phyloP scores from a whole-genome alignment of 169 alveolate species.

The Eimeria sp. region DNA sequence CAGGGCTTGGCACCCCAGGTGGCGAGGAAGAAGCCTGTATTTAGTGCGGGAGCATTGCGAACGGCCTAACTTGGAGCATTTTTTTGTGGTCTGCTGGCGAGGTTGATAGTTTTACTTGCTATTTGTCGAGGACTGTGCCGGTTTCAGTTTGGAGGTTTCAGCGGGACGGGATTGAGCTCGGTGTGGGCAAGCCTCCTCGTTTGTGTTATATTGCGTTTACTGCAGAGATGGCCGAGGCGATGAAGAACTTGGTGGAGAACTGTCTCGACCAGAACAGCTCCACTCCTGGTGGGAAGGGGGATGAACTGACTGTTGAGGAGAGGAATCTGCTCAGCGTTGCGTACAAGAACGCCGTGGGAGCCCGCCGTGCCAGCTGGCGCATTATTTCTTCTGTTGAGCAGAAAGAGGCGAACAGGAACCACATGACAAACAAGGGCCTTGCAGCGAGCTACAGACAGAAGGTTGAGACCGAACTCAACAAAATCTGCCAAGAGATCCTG shows the following conservation, averaged over 20 bases:
- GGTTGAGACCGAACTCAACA: constrained; percentile 97
- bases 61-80: background rate
- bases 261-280: constrained; percentile 76
- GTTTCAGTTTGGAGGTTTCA: background rate
- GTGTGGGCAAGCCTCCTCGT: background rate
- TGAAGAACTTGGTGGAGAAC: constrained; percentile 83
- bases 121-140: background rate
- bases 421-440: constrained; percentile 93
- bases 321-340: constrained; percentile 97
- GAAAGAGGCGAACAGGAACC: constrained; percentile 97
- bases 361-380: constrained; percentile 99
- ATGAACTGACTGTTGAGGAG: constrained; percentile 85
- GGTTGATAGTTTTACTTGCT: background rate
- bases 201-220: background rate
- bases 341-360: constrained; percentile 99
- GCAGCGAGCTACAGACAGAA: constrained; percentile 97
- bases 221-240: constrained; percentile 84
- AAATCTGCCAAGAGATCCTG: constrained; percentile 96
- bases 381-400: constrained; percentile 97
- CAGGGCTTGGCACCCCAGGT: background rate
- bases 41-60: too few relatives aligned
- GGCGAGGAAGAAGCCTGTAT: background rate
- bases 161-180: background rate
- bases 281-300: constrained; percentile 60
- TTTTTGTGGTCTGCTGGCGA: background rate